phyloP scores from a whole-genome alignment of 371 early-diverging fungal genomes.

The Mucor racemosus region DNA sequence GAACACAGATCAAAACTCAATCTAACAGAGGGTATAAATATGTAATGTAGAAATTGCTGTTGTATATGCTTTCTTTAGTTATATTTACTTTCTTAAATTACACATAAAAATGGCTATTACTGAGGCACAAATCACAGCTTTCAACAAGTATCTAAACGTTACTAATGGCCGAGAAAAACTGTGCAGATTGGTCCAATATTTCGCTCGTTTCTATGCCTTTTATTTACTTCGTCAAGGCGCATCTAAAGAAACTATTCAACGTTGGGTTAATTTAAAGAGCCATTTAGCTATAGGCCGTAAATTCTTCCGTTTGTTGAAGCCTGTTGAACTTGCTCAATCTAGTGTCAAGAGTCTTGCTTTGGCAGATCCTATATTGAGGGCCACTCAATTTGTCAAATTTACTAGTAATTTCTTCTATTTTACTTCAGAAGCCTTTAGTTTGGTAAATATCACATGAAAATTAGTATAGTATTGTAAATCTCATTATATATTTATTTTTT shows the following conservation, averaged over 20 bases:
- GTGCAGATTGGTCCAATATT: slow-evolving; percentile 78
- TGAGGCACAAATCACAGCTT: slow-evolving; percentile 29
- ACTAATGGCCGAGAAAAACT: slow-evolving; percentile 81
- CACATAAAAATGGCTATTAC: slow-evolving; percentile 18
- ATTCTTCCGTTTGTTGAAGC: slow-evolving; percentile 56
- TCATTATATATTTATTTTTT: neutral
- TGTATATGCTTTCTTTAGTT: too few relatives aligned
- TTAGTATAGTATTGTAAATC: too few relatives aligned
- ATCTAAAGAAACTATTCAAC: slow-evolving; percentile 51
- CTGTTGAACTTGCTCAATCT: slow-evolving; percentile 62
- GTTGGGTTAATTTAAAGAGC: slow-evolving; percentile 59
- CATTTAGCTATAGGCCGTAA: slow-evolving; percentile 68
- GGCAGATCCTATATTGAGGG: slow-evolving; percentile 55
- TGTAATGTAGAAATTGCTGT: too few relatives aligned
- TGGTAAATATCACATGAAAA: slow-evolving; percentile 40
- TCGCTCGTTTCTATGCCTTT: slow-evolving; percentile 70
- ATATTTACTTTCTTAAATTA: neutral
- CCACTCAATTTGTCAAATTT: slow-evolving; percentile 51
- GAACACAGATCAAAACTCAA: too few relatives aligned
- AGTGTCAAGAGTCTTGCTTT: slow-evolving; percentile 52
- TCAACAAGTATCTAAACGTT: slow-evolving; percentile 54
- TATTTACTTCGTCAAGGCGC: slow-evolving; percentile 54
- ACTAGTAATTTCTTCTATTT: slow-evolving; percentile 60
- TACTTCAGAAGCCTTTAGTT: slow-evolving; percentile 57
- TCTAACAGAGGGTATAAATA: too few relatives aligned